phyloP scores from a whole-genome alignment of 768 basidiomycete genomes.

The Leccinum pellstonianum region DNA sequence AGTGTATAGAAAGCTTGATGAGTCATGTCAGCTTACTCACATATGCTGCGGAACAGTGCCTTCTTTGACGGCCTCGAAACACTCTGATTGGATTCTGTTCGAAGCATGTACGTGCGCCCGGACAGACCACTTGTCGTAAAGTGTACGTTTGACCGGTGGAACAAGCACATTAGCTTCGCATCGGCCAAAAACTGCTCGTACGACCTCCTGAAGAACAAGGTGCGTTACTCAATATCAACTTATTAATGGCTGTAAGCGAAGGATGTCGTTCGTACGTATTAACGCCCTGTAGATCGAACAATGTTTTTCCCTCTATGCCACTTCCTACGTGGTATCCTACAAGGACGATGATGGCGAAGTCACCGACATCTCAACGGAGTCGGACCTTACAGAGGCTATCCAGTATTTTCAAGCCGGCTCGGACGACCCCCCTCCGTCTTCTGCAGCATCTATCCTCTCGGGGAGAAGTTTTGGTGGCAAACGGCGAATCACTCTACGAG shows the following conservation, averaged over 20 bases:
- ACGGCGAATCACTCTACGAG: constrained; percentile 75
- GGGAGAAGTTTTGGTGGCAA: constrained; percentile 58
- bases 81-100: constrained; percentile 4
- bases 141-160: constrained; percentile 73
- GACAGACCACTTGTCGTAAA: constrained; percentile 81
- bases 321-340: constrained; percentile 73
- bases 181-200: constrained; percentile 80
- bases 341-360: constrained; percentile 88
- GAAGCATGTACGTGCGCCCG: constrained; percentile 46
- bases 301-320: constrained; percentile 72
- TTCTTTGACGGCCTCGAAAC: constrained; percentile 4
- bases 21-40: constrained; percentile 10
- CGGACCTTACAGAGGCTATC: constrained; percentile 83
- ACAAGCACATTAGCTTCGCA: constrained; percentile 75
- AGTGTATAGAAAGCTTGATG: background rate
- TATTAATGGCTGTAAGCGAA: background rate
- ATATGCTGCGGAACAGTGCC: constrained; percentile 27
- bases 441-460: constrained; percentile 71
- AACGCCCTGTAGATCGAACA: constrained; percentile 66
- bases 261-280: background rate
- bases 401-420: constrained; percentile 76
- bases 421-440: constrained; percentile 71
- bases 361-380: constrained; percentile 63
- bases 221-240: constrained; percentile 35
- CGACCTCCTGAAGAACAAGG: constrained; percentile 70